Evolutionary conservation across 305 asterid species (phyloP), one percentile per base, ranked within the genome.

Genomic region (Fraxinus nigra): DNA sequence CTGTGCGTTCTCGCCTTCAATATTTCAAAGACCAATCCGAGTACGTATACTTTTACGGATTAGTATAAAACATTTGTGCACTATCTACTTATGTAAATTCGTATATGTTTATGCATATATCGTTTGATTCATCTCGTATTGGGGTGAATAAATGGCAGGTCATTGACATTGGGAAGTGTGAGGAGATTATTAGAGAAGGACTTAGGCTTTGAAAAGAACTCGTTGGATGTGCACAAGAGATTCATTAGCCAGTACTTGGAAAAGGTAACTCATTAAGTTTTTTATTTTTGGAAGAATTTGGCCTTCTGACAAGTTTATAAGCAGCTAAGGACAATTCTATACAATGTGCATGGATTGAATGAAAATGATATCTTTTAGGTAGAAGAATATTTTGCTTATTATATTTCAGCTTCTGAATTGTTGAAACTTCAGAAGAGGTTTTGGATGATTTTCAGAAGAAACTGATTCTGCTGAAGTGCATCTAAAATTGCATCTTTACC

Each of bases 171-270:
- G 90, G 98, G 78, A 83, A 88, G 89, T 26, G 97, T 92, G 18
- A 88, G 98, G 85, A 90, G 98, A 84, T 85, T 95, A 48, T 67
- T 95, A 75, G 98, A 95, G 90, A 87, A 93, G 87, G 98, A 95
- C 82, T 82, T 95, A 88, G 93, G 90, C 35, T 89, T 92, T 78
- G 92, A 92, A 82, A 84, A 86, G 76, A 67, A 84, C 86, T 90
- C 95, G 1, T 85, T 95, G 83, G 98, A 95, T 90, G 95, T 80
- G n/a, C 93, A 95, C 89, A 95, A 92, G 92, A 88, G 85, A 85
- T 88, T 91, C 88, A 86, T 95, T 76, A 90, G 93, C 78, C 91
- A 59, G 13, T 89, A 76, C 78, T 59, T 93, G 85, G 94, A 91
- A 83, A 88, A 93, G 98, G 98, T 95, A 34, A 65, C 59, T 35